Percentiles rank a stretch among this genome's conserved stretches.
These are phyloP conservation scores for Gastrolobium villosum DNA, from an alignment of 306 rosid species.

Conservation along the genomic window DNA sequence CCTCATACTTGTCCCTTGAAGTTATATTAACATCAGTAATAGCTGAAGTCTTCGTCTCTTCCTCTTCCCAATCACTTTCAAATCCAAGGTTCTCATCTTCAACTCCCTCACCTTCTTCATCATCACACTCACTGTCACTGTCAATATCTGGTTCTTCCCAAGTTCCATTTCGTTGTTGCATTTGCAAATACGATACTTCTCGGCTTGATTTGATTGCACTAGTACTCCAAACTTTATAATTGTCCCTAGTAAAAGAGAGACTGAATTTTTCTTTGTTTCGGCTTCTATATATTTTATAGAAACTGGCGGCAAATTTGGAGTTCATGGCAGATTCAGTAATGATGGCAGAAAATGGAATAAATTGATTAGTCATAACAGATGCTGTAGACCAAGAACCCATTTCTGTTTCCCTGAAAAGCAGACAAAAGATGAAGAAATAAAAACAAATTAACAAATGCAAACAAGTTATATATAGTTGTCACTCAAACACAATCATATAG, in stretches of 20 bases:
- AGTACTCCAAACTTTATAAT: constrained; percentile 43
- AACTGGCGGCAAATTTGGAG: constrained; percentile 42
- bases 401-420: constrained; percentile 45
- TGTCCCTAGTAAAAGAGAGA: constrained; percentile 42
- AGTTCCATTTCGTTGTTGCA: constrained; percentile 48
- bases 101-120: constrained; percentile 60
- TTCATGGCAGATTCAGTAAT: constrained; percentile 41
- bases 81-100: constrained; percentile 54
- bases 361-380: constrained; percentile 44
- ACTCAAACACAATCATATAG: constrained; percentile 5
- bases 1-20: constrained; percentile 59
- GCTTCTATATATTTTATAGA: constrained; percentile 36
- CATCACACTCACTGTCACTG: constrained; percentile 69
- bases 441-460: constrained; percentile 5
- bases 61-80: constrained; percentile 68
- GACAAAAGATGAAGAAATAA: constrained; percentile 32
- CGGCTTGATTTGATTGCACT: constrained; percentile 46
- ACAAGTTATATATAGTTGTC: constrained; percentile 35
- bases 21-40: constrained; percentile 45
- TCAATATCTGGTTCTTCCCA: constrained; percentile 91
- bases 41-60: constrained; percentile 55
- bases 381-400: constrained; percentile 60
- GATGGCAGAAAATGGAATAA: constrained; percentile 45
- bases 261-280: constrained; percentile 39
- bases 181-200: constrained; percentile 42